Base-by-base conservation (phyloP, 1,284 basidiomycete genomes). In the Pascua sp. region DNA sequence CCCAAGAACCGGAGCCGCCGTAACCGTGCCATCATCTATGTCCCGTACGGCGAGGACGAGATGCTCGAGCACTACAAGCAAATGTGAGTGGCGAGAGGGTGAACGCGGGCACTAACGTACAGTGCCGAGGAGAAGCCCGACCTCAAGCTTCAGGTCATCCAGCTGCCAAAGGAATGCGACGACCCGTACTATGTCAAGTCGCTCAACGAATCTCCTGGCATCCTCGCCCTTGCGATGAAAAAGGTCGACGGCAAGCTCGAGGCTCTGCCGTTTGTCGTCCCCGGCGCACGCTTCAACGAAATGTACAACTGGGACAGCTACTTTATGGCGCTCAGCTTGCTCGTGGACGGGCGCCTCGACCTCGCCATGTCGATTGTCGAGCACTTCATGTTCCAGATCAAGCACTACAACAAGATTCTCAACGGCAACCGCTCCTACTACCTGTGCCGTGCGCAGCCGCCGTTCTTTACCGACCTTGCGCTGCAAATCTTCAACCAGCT, bases 371-470 rank as follows among this genome's bases (percentile, higher is more conserved):
- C 91, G 66, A 94, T 96, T 84, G 92, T 98, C 48, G 95, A 98
- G 62, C 95, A 98, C 77, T 98, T 97, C 79, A 89, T 97, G 71
- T 98, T 98, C 74, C 91, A 98, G 81, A 97, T 98, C 81, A 91
- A 87, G 78, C 90, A 97, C 79, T 97, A 97, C 75, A 89, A 89
- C 80, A 97, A 95, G 76, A 77, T 80, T 24, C 57, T 78, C 44
- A 78, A 78, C 57, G 76, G 76, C n/a, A 78, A 76, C 66, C 61
- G 76, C 56, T 69, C 73, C 11, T 78, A 78, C 64, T 98, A 98
- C 77, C 85, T 98, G 57, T 91, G 89, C 77, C 89, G 95, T 55
- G 88, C 93, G 13, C 95, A 98, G 75, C 95, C 95, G 38, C 95
- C 95, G 0, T 98, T 98, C 87, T 82, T 98, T 49, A 98, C 95